phyloP scores from a whole-genome alignment of 306 rosid genomes.

The Inga laurina region DNA sequence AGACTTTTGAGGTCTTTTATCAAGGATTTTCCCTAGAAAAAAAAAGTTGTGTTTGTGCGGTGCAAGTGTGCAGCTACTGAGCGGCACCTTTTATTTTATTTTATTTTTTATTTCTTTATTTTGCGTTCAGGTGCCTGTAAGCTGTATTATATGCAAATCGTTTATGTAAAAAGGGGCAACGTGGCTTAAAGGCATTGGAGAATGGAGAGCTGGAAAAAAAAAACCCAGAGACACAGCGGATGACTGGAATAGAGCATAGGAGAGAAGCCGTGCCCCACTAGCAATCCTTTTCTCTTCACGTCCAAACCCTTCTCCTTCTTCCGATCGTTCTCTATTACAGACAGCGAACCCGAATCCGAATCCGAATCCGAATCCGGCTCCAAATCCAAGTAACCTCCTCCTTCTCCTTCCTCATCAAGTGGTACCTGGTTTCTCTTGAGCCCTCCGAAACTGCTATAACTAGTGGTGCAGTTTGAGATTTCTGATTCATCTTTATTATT shows the following conservation, averaged over 20 bases:
- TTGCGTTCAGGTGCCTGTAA: too few species aligned
- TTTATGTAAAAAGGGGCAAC: too few species aligned
- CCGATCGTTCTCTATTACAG: too few species aligned
- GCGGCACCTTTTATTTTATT: too few species aligned
- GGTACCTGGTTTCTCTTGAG: neutral
- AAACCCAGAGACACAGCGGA: neutral
- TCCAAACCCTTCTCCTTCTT: neutral
- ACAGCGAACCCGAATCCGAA: neutral
- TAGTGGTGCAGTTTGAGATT: neutral
- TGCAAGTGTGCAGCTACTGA: too few species aligned
- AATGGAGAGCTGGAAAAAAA: too few species aligned
- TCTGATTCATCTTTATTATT: neutral
- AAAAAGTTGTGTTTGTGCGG: too few species aligned
- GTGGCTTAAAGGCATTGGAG: too few species aligned
- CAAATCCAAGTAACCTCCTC: neutral
- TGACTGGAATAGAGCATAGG: neutral
- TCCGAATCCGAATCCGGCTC: neutral
- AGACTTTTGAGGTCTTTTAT: too few species aligned
- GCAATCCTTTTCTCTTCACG: neutral
- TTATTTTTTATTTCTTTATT: too few species aligned
- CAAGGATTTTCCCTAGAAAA: too few species aligned
- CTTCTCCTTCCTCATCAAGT: neutral
- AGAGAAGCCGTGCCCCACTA: slow-evolving; percentile 15
- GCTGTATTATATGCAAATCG: too few species aligned
- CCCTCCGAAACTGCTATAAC: neutral